Base-by-base conservation (phyloP, 176 grass and related monocot genomes). In the Aegilops tauschii region DNA sequence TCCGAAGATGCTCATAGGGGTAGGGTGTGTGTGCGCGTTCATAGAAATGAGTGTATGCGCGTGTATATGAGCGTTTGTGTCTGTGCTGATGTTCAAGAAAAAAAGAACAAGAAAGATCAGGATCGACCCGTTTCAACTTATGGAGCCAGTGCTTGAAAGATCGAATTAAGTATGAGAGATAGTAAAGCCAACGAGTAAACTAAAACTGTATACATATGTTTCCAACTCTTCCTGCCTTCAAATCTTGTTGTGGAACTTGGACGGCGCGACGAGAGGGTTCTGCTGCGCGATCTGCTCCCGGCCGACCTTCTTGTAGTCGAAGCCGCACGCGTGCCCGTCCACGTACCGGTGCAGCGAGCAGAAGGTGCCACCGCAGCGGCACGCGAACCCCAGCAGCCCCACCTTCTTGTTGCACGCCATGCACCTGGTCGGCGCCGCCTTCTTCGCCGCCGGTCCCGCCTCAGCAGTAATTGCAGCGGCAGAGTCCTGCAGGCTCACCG, bases 281-380 rank as follows among this genome's bases (percentile, higher is more conserved):
- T 88, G 81, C 80, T 83, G 61, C 2, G 79, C 80, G 64, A 91
- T 68, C 73, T 78, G 31, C 16, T 91, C 89, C 1, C 74, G 63
- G 12, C 29, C 87, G 9, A 39, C 59, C 44, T 47, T 28, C 89
- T 91, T 91, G 71, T 72, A 91, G 71, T 94, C 92, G 65, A 87
- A 82, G 50, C 7, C 9, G n/a, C 89, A 94, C 6, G n/a, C 42
- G 70, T 94, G 84, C 27, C 71, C 58, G 31, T 91, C 86, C 17
- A 65, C 61, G 76, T 89, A 62, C 0, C 89, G 92, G 89, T 94
- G 92, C 44, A 76, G 3, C 27, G 86, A 69, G 86, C 89, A 94
- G 86, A 80, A 89, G 6, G 80, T 91, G 49, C 59, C 83, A 32
- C 92, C 89, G 63, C 89, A 94, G 10, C 42, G 42, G 42, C 42